Evolutionary conservation across 2,329 filamentous ascomycete species (phyloP).

Genomic region (Alternaria triticimaculans): DNA sequence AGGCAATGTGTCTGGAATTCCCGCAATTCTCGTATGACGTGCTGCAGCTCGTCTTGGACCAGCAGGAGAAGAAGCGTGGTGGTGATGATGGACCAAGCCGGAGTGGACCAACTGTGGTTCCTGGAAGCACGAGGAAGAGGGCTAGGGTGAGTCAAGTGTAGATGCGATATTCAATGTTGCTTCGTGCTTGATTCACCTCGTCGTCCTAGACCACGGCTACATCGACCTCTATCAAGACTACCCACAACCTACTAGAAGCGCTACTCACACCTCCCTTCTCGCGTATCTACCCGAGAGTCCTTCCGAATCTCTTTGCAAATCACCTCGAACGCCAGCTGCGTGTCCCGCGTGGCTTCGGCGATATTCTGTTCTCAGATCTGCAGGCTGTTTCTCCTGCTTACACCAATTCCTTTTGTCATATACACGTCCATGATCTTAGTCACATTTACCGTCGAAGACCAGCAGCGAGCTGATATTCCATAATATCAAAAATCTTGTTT

Average conservation of each 20-base stretch:
- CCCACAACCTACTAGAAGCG: no score
- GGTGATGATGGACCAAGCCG: conserved; percentile 25
- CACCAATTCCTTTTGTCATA: neutral
- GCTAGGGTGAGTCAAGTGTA: conserved; percentile 39
- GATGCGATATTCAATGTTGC: neutral
- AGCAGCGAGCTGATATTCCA: neutral
- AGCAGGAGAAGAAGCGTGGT: conserved; percentile 53
- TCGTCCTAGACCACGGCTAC: neutral
- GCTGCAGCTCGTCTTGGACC: conserved; percentile 67
- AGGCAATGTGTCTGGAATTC: conserved; percentile 82
- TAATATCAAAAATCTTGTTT: neutral
- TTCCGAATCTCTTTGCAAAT: neutral
- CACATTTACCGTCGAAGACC: neutral
- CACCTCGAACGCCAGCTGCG: neutral
- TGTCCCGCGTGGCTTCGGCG: neutral
- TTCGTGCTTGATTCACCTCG: conserved; percentile 2
- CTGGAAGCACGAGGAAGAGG: conserved; percentile 43
- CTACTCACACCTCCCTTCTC: neutral
- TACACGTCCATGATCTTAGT: neutral
- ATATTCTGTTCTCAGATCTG: neutral
- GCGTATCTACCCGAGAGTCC: neutral
- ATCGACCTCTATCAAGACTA: neutral
- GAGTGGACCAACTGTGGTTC: conserved; percentile 48
- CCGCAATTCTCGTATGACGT: conserved; percentile 95
- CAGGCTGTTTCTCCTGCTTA: neutral